Base-by-base conservation (phyloP, 768 basidiomycete genomes). In the Panus rudis region DNA sequence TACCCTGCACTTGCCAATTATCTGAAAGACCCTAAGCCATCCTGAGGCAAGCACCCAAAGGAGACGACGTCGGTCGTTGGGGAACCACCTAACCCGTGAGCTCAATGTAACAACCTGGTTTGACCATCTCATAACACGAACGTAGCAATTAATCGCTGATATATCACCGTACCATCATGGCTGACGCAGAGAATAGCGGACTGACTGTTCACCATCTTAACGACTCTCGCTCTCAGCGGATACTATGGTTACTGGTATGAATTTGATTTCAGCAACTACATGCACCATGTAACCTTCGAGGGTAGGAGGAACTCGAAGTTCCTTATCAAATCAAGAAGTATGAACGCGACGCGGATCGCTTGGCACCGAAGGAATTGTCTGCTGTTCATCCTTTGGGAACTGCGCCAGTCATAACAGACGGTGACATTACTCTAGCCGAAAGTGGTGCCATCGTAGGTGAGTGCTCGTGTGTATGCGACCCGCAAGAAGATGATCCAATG, bases 291-390 rank as follows among this genome's bases (percentile, higher is more conserved):
- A n/a, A 20, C 32, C 33, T 25, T 14, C 21, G 27, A 27, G 14
- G 28, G 23, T 39, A 76, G 75, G 75, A 79, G 55, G 77, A 79
- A 48, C 64, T 79, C 26, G 58, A 57, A 34, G 43, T 69, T 4
- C 59, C 63, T 3, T 69, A 69, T 39, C 56, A 62, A 39, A 49
- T 68, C 41, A 62, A 63, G 50, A 53, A 56, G 26, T 63, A 64
- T 41, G 39, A 59, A 23, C 58, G 62, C 27, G 45, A 40, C 3
- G 37, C 51, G 11, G 57, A 57, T 16, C 25, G 33, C 34, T 34
- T 46, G 2, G 63, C 63, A n/a, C 64, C 63, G 12, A 30, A 46
- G 19, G 65, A 65, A 41, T 52, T 67, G 13, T 54, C 48, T 40
- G 46, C 50, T 21, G 48, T 66, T 14, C 59, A 67, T 43, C 66